Evolutionary conservation across 2,329 filamentous ascomycete species (phyloP), one percentile per base, ranked within the genome.

Genomic region (Sphaerulina musiva): DNA sequence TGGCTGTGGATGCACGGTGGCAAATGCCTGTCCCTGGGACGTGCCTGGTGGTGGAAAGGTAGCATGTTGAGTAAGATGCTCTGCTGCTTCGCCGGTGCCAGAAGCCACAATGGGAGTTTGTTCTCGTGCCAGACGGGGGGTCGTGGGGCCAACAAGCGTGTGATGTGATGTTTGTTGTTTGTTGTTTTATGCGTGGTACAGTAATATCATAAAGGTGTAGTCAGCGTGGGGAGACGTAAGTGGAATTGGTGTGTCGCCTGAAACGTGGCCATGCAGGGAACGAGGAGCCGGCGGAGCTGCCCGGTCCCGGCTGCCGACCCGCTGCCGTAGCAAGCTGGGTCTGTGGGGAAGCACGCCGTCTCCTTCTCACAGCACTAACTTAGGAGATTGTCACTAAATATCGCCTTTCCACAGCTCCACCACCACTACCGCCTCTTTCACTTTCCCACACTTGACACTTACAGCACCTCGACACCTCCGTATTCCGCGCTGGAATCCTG

Each of bases 21-120:
- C 9, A 46, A 46, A 26, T 50, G 61, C 46, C 55, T 53, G 51
- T 50, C 54, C 51, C 47, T 57, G 45, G 44, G 60, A 40, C 40
- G 46, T 23, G 44, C 39, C 41, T 46, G 32, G 43, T 32, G 32
- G 38, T 34, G 51, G 41, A 23, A 49, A 44, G 31, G 29, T 11
- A 49, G 53, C 55, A 59, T 59, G 43, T 34, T 52, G 51, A 32
- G 40, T 46, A 53, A 48, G 48, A 55, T 54, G 51, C 31, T 46
- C 34, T 31, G 17, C 12, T 34, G n/a, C 29, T 31, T 42, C 45
- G 26, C 34, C 32, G 32, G 41, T 43, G 26, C 41, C 41, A 39
- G 57, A 53, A 54, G 54, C 57, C 54, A 59, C 54, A 44, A 48
- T 50, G 17, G 26, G 23, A 34, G 29, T 44, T 36, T 2, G 20